Base-by-base conservation (phyloP, 2,329 filamentous ascomycete genomes). In the Aspergillus thermomutatus region DNA sequence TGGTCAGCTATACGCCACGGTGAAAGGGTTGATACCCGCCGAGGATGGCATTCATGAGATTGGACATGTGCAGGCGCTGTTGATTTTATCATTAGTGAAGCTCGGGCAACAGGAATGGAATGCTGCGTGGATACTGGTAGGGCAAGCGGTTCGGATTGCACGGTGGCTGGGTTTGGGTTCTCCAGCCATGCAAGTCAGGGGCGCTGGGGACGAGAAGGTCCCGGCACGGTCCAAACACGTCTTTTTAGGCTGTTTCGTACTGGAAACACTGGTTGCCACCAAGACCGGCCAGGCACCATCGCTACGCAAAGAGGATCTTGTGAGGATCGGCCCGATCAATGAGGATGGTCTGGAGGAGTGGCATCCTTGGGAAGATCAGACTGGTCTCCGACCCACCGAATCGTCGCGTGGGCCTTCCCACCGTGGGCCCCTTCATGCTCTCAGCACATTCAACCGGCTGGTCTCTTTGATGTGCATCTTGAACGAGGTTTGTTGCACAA, bases 301-400 rank as follows among this genome's bases (percentile, higher is more conserved):
- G 53, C 68, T 83, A 41, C 73, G 72, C 31, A 75, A 87, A 9
- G 75, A 77, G 14, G 80, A 84, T 52, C 68, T 83, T 26, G 70
- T 76, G n/a, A 69, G 72, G 40, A 67, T 79, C 28, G 80, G 80
- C 9, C 70, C 74, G 2, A 74, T 88, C 2, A 79, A 83, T 26
- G 86, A 89, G 69, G 85, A 89, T 63, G 86, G 86, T 1, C 74
- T 87, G 21, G 88, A 91, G 65, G 87, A 91, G 73, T 91, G 88
- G 88, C 85, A 88, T 61, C 84, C 86, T 1, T 91, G 88, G 88
- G 78, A 79, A 19, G 82, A 85, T 26, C 71, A 74, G 60, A 73
- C 75, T 43, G 66, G 71, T 23, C 59, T 75, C 59, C 60, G 67
- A 55, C 62, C 66, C 25, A 55, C 60, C 49, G 64, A 67, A 34